Evolutionary conservation across 371 early-diverging fungal genomes (phyloP), one percentile per base, ranked within the genome.

Genomic region (Apophysomyces elegans): DNA sequence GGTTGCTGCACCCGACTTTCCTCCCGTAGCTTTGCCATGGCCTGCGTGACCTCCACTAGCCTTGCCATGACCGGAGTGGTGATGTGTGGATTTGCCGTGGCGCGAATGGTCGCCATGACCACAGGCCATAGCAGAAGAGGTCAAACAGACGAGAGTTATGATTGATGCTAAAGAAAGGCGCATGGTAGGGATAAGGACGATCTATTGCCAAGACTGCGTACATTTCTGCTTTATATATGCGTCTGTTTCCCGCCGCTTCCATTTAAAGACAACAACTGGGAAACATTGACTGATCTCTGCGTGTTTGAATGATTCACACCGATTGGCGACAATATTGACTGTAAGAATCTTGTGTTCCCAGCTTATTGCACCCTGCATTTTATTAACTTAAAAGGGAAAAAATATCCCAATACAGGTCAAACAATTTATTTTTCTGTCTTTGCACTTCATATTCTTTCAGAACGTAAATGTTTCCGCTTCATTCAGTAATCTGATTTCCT

Each of bases 401-500:
- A 50, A 32, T 50, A 50, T 5, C 54, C 54, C 54, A 21, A 50
- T 50, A 16, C 54, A 26, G 54, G 9, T 50, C 16, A 5, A 18
- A 21, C 47, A 50, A 50, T 50, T 16, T 50, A 50, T 50, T 50
- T 9, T 50, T 50, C 11, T 5, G n/a, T 50, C 54, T 5, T 16
- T 21, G 54, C 54, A 50, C 21, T 5, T 26, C 21, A 21, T 50
- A 21, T 21, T 50, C 21, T 21, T 1, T 21, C 21, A 50, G 54
- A 50, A 50, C 9, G 21, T 50, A 50, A 50, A 50, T 1, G 21
- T 50, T 18, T 50, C 57, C 39, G 73, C 68, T 75, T 78, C 72
- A 66, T 79, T 62, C 67, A 76, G 56, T 58, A 74, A 38, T 38
- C 71, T 75, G n/a, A 85, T 81, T 68, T 87, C 85, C 47, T 74